Percentiles rank a stretch among this genome's conserved stretches.
Conservation (phyloP, 768 basidiomycete genomes). For the Lentinula lateritia region DNA sequence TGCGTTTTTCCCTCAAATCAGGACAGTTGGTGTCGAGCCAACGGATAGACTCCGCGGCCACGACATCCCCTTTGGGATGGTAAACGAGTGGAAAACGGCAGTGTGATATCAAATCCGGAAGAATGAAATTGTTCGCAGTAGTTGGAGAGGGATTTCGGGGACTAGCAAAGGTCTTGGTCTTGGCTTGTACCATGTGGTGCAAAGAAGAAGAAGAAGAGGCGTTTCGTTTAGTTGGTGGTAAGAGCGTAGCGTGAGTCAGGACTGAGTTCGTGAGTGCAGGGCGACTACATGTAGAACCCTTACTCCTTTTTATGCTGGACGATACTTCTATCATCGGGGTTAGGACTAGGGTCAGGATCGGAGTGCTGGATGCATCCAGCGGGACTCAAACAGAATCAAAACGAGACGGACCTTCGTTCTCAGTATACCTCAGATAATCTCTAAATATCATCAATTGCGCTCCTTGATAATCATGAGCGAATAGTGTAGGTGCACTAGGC, state of each 20-base stretch:
- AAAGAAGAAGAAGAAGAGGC: too few species aligned
- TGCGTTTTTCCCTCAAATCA: constrained; percentile 36
- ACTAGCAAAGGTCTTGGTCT: not conserved
- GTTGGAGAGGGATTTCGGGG: not conserved
- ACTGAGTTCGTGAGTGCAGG: not conserved
- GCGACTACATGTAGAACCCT: not conserved
- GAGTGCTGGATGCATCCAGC: not conserved
- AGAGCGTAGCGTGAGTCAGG: not conserved
- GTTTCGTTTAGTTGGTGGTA: not conserved
- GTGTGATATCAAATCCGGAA: constrained; percentile 51
- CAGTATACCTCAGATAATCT: not conserved
- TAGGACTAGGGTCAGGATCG: not conserved
- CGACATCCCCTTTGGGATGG: constrained; percentile 37
- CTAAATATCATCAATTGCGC: not conserved
- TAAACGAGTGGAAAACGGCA: constrained; percentile 42
- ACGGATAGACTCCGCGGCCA: constrained; percentile 40
- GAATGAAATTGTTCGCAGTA: constrained; percentile 28
- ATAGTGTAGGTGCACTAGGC: not conserved
- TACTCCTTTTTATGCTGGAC: not conserved
- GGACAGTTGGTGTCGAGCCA: constrained; percentile 48
- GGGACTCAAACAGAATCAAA: not conserved
- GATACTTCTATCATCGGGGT: not conserved
- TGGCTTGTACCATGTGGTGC: too few species aligned
- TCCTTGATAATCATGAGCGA: not conserved
- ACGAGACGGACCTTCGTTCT: not conserved